A percentile compares a stretch with the other conserved stretches of the same genome.
Conservation (phyloP, 257 asterid species). For the Cruciata laevipes region DNA sequence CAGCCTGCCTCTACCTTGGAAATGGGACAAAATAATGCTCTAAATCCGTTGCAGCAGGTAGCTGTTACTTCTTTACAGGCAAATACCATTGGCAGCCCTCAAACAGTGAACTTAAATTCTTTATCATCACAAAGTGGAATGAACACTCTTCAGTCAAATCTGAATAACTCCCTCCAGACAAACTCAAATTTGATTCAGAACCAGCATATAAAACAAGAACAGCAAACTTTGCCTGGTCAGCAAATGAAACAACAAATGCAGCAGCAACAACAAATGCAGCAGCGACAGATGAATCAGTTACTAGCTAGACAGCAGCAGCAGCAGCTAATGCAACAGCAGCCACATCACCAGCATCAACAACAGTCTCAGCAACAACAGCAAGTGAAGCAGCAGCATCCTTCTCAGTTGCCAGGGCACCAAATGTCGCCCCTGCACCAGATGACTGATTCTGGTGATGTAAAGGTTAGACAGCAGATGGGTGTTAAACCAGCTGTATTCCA, state of each 20-base stretch:
- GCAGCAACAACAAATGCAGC: constrained; percentile 56
- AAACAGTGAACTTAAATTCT: constrained; percentile 58
- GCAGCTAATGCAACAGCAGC: constrained; percentile 57
- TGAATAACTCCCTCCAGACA: constrained; percentile 52
- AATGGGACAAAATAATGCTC: constrained; percentile 61
- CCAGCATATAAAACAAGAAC: constrained; percentile 72
- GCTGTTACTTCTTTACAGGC: constrained; percentile 70
- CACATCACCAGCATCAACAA: constrained; percentile 19
- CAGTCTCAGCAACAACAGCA: constrained; percentile 34
- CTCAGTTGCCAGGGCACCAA: constrained; percentile 49
- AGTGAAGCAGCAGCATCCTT: constrained; percentile 51
- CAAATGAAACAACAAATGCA: constrained; percentile 65
- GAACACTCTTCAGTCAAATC: constrained; percentile 51
- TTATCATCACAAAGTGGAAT: constrained; percentile 60
- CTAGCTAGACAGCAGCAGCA: constrained; percentile 63
- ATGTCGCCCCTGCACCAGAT: constrained; percentile 64
- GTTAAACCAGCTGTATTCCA: constrained; percentile 64
- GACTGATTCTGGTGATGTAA: constrained; percentile 62
- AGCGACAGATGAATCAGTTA: constrained; percentile 48
- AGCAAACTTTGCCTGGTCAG: constrained; percentile 56
- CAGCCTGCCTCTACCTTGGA: constrained; percentile 61
- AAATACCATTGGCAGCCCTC: constrained; percentile 62
- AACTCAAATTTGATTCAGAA: constrained; percentile 60
- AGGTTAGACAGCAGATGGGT: constrained; percentile 78
- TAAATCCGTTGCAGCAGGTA: constrained; percentile 73